Evolutionary conservation across 257 asterid species (phyloP), one percentile per base, ranked within the genome.

Genomic region (Eucommia ulmoides): DNA sequence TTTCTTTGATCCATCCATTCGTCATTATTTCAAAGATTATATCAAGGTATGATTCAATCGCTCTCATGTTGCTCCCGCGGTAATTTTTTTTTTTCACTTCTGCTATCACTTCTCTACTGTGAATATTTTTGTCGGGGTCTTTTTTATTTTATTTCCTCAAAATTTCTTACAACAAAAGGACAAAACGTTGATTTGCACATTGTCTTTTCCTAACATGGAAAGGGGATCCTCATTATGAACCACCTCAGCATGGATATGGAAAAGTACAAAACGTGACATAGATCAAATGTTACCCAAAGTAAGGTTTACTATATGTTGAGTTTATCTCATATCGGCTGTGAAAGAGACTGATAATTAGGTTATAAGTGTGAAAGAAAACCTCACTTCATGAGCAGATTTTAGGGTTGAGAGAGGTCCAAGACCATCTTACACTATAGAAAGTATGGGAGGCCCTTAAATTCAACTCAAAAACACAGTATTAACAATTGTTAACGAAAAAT

Each of bases 1-100:
- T 81, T 91, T 86, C 76, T 91, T 83, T 33, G 99, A 91, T 73
- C 96, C 97, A 24, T 79, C 99, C 7, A 91, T 86, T 20, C 92
- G 89, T 1, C 82, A 61, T 53, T 83, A 86, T 72, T 91, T 91
- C 81, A 91, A 83, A 82, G 70, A 48, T 55, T 91, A 86, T 51
- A 74, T 83, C 51, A 81, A 83, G 97, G 99, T 91, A 82, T n/a
- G n/a, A n/a, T n/a, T n/a, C n/a, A n/a, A n/a, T n/a, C n/a, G n/a
- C n/a, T n/a, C n/a, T n/a, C n/a, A 70, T 6, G 12, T 56, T 60
- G 45, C 65, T 50, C 23, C 50, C 57, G 24, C 38, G 44, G 11
- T 9, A 35, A 18, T 35, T 35, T 35, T 35, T 35, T 25, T 42
- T 0, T 35, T 0, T 9, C n/a, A 15, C 0, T 10, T 3, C 3